These are phyloP conservation scores for Thraustotheca clavata DNA, from an alignment of 352 stramenopile genomes.

Conservation along the genomic window DNA sequence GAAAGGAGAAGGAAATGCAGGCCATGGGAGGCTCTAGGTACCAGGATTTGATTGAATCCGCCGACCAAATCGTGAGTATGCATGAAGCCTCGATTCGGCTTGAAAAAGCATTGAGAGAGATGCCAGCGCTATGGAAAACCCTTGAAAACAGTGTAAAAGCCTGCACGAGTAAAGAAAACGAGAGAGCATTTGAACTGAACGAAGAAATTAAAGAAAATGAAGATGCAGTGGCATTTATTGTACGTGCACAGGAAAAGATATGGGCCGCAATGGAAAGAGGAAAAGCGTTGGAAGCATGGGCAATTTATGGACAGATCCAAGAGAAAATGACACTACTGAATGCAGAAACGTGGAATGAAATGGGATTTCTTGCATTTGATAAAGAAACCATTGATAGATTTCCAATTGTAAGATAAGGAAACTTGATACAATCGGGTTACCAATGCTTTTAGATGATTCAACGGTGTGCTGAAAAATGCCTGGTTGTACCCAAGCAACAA, in stretches of 20 bases:
- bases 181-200: background rate
- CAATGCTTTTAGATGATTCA: background rate
- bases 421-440: background rate
- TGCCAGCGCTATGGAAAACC: slow-evolving; percentile 69
- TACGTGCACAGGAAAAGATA: slow-evolving; percentile 8
- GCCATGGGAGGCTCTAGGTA: slow-evolving; percentile 90
- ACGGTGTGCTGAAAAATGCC: background rate
- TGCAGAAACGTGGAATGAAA: background rate
- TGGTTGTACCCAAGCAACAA: background rate
- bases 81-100: slow-evolving; percentile 79
- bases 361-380: slow-evolving; percentile 8
- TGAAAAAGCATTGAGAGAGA: slow-evolving; percentile 71
- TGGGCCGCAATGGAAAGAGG: slow-evolving; percentile 10
- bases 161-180: background rate
- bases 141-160: slow-evolving; percentile 38
- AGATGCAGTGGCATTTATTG: background rate
- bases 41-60: slow-evolving; percentile 89
- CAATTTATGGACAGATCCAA: slow-evolving; percentile 5
- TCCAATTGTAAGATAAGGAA: background rate
- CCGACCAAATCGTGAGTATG: slow-evolving; percentile 90
- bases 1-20: slow-evolving; percentile 87
- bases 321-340: background rate
- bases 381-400: background rate
- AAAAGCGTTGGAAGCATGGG: background rate
- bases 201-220: background rate